Base-by-base conservation (phyloP, 495 filamentous ascomycete genomes). In the Penicillium nucicola region DNA sequence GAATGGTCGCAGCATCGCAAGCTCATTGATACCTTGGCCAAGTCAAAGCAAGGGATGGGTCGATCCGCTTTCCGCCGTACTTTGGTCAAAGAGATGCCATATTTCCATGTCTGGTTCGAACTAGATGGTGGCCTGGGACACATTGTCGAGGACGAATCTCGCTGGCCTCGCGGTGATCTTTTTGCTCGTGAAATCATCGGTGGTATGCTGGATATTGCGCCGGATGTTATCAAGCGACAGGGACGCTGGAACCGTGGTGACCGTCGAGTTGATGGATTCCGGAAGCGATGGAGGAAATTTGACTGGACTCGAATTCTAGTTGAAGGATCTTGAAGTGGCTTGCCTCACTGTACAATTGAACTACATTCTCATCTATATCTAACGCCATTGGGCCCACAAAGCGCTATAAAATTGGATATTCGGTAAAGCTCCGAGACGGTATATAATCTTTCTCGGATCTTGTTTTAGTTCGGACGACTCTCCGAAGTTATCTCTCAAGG, bases 1-100 rank as follows among this genome's bases (percentile, higher is more conserved):
- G 90, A 97, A 69, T 97, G 95, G 93, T 80, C 88, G 6, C 95
- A 97, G 68, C 93, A 98, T 67, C 86, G 86, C 62, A 93, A 95
- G 64, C 71, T 97, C 52, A 95, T 97, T 43, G 91, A 97, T 63
- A 97, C 93, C 0, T 82, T 88, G 11, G 76, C 79, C 37, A 83
- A 83, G 60, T 77, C 86, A 4, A 80, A 76, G 50, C 77, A 83
- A 42, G 84, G 89, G 1, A 60, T 89, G 31, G 95, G 95, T 0
- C 87, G 88, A 64, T 63, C 75, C 49, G 91, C 93, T 37, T 97
- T 98, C 69, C 81, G 93, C 3, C 77, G 84, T 39, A 85, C 81
- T 2, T 69, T 98, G 28, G 89, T 86, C 19, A 97, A 95, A 74
- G 93, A 98, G 72, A 95, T 96, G 91, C 93, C 93, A 19, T 98